Base-by-base conservation (phyloP, 2,329 filamentous ascomycete species). In the Alternaria hordeiaustralica region DNA sequence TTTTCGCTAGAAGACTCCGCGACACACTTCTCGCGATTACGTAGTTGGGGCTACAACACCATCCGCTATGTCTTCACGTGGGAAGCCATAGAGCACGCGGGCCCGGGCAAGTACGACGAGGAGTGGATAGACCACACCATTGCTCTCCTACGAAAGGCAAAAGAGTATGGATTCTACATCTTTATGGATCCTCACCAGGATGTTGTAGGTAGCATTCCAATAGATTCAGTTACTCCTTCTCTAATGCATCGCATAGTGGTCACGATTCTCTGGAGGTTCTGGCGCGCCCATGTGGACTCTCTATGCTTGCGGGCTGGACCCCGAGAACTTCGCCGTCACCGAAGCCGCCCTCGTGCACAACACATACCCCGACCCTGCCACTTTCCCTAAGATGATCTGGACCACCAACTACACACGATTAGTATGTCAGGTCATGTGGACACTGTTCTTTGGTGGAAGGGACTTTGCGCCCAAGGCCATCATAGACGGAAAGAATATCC, bases 101-200 rank as follows among this genome's bases (percentile, higher is more conserved):
- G 95, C 0, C 96, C 96, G 0, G 93, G 94, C 1, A 90, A 88
- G 75, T 99, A 98, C 79, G 96, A 99, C 74, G 93, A 99, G 76
- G 90, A 92, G 65, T 99, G 92, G 87, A 94, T 98, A 69, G 86
- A 92, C 69, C 93, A 97, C 78, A 99, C 96, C 1, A 93, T 99
- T 69, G 87, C 92, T 43, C 85, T 97, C 11, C 81, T 99, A 71
- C 87, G 94, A 60, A 85, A 94, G 68, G 94, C 94, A 41, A 97
- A 94, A 78, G 86, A 89, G 41, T 98, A 97, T 83, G 93, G 92
- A 26, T 97, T 99, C 79, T 97, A 96, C 75, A 86, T 99, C 54
- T 98, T 97, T 78, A 97, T 99, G 93, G 96, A 99, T 73, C 95
- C 96, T 20, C 96, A 99, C 79, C 96, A 99, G 84, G 96, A 99